A percentile compares a stretch with the other conserved stretches of the same genome.
phyloP scores from a whole-genome alignment of 2,329 filamentous ascomycete species.

The Paecilomyces formosus region DNA sequence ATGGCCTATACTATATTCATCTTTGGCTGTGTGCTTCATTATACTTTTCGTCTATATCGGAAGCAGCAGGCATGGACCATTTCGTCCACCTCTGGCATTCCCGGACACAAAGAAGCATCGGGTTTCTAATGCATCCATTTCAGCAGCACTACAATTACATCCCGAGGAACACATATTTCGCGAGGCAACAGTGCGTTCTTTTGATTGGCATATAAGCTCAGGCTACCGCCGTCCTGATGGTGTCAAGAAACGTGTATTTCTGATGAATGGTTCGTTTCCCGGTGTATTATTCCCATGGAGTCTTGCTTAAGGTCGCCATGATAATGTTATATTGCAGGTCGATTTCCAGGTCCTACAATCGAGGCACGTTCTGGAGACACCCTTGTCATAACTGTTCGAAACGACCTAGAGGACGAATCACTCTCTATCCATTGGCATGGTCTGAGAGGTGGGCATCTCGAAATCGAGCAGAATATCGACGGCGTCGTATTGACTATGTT shows the following conservation, averaged over 20 bases:
- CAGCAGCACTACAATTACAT: slow-evolving; percentile 26
- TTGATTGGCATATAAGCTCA: slow-evolving; percentile 37
- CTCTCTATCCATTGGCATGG: slow-evolving; percentile 44
- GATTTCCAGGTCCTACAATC: slow-evolving; percentile 44
- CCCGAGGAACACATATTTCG: slow-evolving; percentile 38
- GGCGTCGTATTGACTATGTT: slow-evolving; percentile 1
- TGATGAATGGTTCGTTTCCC: slow-evolving; percentile 40
- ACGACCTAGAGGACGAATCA: slow-evolving; percentile 31
- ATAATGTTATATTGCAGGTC: slow-evolving; percentile 13
- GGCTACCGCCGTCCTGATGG: slow-evolving; percentile 40
- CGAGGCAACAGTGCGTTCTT: slow-evolving; percentile 20
- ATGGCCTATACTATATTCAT: slow-evolving; percentile 7
- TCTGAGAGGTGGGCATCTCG: slow-evolving; percentile 10
- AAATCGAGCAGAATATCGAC: not conserved
- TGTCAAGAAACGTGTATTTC: slow-evolving; percentile 42
- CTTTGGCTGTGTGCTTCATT: slow-evolving; percentile 9
- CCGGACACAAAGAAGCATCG: not conserved
- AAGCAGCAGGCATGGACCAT: not conserved
- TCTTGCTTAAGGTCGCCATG: not conserved
- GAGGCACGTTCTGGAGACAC: slow-evolving; percentile 42
- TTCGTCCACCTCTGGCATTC: not conserved
- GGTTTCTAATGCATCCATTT: slow-evolving; percentile 3
- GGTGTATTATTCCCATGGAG: not conserved
- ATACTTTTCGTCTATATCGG: slow-evolving; percentile 2
- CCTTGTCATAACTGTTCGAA: slow-evolving; percentile 36